phyloP scores from a whole-genome alignment of 2,329 filamentous ascomycete species.

The Sclerotinia trifoliorum region DNA sequence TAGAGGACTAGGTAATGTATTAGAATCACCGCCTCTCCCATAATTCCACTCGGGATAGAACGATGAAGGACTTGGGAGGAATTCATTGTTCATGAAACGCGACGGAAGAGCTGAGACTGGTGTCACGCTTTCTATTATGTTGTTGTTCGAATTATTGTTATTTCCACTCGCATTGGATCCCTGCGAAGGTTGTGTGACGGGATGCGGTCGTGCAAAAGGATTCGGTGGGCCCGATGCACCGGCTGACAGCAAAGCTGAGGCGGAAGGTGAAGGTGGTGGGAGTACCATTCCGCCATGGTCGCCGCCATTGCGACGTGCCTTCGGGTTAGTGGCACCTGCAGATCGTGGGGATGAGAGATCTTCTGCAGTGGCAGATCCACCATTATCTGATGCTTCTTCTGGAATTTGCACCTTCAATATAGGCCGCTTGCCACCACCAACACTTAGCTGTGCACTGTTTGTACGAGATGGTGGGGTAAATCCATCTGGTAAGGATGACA shows the following conservation, averaged over 20 bases:
- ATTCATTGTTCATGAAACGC: conserved; percentile 82
- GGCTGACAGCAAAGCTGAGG: conserved; percentile 77
- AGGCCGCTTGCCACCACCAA: conserved; percentile 67
- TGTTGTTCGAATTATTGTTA: conserved; percentile 44
- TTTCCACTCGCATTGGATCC: conserved; percentile 41
- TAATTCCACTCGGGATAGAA: conserved; percentile 94
- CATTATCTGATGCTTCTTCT: conserved; percentile 80
- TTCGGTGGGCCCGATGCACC: conserved; percentile 92
- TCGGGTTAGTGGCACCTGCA: conserved; percentile 30
- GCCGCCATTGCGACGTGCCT: conserved; percentile 34
- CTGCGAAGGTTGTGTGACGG: conserved; percentile 52
- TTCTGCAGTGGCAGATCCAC: conserved; percentile 60
- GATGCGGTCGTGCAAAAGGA: conserved; percentile 87
- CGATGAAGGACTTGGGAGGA: conserved; percentile 84
- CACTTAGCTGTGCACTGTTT: conserved; percentile 65
- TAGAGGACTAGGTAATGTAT: conserved; percentile 86
- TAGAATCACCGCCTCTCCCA: conserved; percentile 61
- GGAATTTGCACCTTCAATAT: conserved; percentile 93
- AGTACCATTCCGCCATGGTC: conserved; percentile 64
- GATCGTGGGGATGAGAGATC: conserved; percentile 58
- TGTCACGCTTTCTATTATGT: conserved; percentile 60
- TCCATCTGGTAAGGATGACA: conserved; percentile 57
- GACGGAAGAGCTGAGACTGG: conserved; percentile 93
- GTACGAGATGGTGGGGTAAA: conserved; percentile 73
- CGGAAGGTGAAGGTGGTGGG: conserved; percentile 86